Evolutionary conservation across 1,284 basidiomycete species (phyloP).

Genomic region (Leccinum pachyderme): DNA sequence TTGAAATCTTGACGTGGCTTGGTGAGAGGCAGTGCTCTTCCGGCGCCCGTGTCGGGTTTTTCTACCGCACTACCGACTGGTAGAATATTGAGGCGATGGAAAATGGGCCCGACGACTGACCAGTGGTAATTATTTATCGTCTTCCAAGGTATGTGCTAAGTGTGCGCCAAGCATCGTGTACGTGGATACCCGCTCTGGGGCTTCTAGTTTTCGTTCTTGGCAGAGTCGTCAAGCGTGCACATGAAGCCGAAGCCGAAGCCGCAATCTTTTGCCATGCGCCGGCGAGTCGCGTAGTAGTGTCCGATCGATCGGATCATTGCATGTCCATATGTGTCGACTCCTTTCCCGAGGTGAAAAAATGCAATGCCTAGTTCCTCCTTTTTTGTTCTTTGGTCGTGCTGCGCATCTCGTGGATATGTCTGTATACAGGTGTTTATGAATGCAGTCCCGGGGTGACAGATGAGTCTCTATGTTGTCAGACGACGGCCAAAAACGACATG

Average conservation of each 20-base stretch:
- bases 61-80: conserved; percentile 1
- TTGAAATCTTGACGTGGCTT: neutral
- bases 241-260: conserved; percentile 3
- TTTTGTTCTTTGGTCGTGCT: neutral
- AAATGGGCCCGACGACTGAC: conserved; percentile 1
- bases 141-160: neutral
- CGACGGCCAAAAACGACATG: neutral
- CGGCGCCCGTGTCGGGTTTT: neutral
- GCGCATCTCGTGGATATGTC: neutral
- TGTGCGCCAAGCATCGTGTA: neutral
- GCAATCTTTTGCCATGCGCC: conserved; percentile 5
- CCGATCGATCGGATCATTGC: neutral
- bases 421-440: neutral
- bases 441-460: neutral
- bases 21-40: neutral
- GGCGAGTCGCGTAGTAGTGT: neutral
- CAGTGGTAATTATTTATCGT: conserved; percentile 16
- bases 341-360: conserved; percentile 1
- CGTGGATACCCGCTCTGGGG: neutral
- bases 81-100: neutral
- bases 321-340: neutral
- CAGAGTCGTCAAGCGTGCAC: neutral
- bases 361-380: neutral
- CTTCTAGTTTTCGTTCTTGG: neutral
- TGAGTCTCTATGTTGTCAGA: neutral